These are phyloP conservation scores for Penicillium simplicissimum DNA, from an alignment of 495 filamentous ascomycete genomes.

Conservation along the genomic window DNA sequence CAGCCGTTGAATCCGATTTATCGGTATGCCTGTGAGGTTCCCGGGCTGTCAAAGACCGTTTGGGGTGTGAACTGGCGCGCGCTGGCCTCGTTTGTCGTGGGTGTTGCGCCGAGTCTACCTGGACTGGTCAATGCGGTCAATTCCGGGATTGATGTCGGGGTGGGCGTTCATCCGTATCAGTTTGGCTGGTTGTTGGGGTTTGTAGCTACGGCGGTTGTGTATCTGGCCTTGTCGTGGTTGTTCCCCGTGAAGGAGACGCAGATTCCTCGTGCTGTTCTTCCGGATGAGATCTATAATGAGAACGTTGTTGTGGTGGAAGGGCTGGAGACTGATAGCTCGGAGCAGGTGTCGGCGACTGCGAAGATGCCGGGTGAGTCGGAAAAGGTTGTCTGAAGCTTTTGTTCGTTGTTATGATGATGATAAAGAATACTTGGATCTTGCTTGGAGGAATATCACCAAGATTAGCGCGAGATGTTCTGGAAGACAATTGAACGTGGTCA, in stretches of 20 bases:
- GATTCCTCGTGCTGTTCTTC: conserved; percentile 42
- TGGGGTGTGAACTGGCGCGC: conserved; percentile 67
- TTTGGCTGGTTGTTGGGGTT: conserved; percentile 61
- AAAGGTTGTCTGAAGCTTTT: not conserved
- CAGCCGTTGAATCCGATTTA: conserved; percentile 41
- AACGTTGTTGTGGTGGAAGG: conserved; percentile 33
- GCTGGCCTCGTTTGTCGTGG: conserved; percentile 59
- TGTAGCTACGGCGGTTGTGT: conserved; percentile 46
- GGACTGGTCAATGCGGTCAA: conserved; percentile 57
- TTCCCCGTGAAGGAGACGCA: conserved; percentile 43
- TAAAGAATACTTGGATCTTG: not conserved
- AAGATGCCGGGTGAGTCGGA: not conserved
- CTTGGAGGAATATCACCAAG: not conserved
- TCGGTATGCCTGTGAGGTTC: conserved; percentile 52
- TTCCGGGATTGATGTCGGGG: conserved; percentile 41
- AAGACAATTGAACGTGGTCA: not conserved
- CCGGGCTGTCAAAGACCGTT: conserved; percentile 7
- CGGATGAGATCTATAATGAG: conserved; percentile 52
- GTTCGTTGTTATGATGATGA: not conserved
- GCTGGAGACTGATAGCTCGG: conserved; percentile 24
- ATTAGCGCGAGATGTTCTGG: not conserved
- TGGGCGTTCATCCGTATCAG: conserved; percentile 52
- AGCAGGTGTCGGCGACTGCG: conserved; percentile 11
- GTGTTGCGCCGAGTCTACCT: conserved; percentile 62
- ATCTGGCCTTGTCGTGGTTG: conserved; percentile 39